These are phyloP conservation scores for Pulveroboletus sp. DNA, from an alignment of 768 basidiomycete species.

Conservation along the genomic window DNA sequence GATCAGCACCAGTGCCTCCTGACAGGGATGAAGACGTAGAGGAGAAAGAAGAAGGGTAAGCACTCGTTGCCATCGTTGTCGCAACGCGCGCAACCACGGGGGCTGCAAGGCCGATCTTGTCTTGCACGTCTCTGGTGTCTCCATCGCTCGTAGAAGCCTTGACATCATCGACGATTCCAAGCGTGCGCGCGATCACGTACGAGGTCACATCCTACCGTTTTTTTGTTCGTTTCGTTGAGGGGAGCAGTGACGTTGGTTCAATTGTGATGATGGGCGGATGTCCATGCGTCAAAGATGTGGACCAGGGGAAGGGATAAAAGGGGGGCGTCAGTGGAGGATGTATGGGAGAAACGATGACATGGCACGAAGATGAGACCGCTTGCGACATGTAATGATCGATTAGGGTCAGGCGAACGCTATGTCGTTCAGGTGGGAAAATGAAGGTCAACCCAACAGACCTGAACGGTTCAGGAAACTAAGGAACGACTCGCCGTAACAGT, in stretches of 20 bases:
- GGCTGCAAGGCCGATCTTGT: neutral
- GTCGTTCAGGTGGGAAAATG: constrained; percentile 12
- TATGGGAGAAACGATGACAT: constrained; percentile 1
- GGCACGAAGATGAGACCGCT: neutral
- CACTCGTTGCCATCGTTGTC: neutral
- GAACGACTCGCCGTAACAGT: constrained; percentile 10
- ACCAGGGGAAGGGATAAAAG: neutral
- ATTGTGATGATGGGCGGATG: neutral
- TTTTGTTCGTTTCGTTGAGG: neutral
- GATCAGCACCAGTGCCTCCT: neutral
- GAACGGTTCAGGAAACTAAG: neutral
- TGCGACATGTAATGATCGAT: neutral
- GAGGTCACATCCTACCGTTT: constrained; percentile 64
- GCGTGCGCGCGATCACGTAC: constrained; percentile 77
- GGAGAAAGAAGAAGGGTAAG: neutral
- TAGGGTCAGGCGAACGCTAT: constrained; percentile 3
- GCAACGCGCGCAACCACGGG: neutral
- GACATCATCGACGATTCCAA: constrained; percentile 71
- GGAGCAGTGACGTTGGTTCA: neutral
- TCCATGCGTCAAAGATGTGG: neutral
- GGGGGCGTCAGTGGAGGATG: constrained; percentile 6
- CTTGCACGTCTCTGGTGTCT: neutral
- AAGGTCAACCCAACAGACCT: neutral
- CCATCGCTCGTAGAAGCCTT: constrained; percentile 67
- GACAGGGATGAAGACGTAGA: neutral